These are phyloP conservation scores for Pyricularia grisea DNA, from an alignment of 2,329 filamentous ascomycete species.

Conservation along the genomic window DNA sequence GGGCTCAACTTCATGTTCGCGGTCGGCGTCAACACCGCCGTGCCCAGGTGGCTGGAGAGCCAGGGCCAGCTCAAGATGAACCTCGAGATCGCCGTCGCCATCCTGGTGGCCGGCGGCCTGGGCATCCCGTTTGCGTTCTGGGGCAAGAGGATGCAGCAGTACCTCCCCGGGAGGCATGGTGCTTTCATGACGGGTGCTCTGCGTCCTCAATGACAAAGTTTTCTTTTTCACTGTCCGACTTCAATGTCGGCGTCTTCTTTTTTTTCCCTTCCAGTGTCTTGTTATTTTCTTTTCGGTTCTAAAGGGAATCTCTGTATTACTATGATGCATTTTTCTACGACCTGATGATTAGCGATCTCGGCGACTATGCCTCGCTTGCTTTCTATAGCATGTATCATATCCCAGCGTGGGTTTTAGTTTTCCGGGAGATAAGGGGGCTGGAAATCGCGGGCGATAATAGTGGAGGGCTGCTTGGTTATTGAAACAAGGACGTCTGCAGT, in stretches of 20 bases:
- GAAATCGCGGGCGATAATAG: no score
- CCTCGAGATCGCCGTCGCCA: slow-evolving; percentile 9
- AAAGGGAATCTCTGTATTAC: neutral
- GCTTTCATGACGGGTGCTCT: slow-evolving; percentile 13
- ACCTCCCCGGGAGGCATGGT: slow-evolving; percentile 13
- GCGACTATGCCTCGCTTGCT: neutral
- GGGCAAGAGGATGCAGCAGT: slow-evolving; percentile 16
- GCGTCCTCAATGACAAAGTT: slow-evolving; percentile 14
- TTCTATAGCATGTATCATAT: neutral
- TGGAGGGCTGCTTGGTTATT: no score
- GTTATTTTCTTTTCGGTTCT: no score
- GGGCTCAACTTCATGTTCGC: slow-evolving; percentile 11
- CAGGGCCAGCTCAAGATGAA: slow-evolving; percentile 8
- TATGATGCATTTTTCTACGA: neutral
- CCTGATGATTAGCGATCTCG: neutral
- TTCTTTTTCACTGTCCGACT: neutral
- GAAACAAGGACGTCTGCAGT: no score
- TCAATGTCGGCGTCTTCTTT: neutral
- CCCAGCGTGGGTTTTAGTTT: no score
- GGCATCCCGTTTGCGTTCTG: slow-evolving; percentile 17
- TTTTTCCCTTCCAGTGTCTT: neutral
- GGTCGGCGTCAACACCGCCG: slow-evolving; percentile 9
- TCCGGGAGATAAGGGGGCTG: no score
- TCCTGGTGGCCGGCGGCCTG: slow-evolving; percentile 11
- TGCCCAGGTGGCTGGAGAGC: slow-evolving; percentile 8